These are phyloP conservation scores for Talaromyces thailandensis DNA, from an alignment of 495 filamentous ascomycete genomes.

Conservation along the genomic window DNA sequence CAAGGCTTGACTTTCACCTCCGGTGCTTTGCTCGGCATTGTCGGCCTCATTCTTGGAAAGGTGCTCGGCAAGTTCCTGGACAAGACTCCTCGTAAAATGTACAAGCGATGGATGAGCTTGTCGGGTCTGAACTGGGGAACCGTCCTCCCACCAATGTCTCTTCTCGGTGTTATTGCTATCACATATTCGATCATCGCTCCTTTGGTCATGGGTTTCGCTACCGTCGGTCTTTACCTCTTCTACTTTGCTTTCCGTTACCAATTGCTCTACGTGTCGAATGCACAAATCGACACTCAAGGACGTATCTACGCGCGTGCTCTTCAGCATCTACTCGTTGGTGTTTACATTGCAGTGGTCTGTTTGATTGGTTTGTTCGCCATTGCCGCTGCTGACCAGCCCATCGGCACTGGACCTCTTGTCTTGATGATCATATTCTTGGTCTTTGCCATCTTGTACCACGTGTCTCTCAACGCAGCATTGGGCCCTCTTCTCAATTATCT, in stretches of 20 bases:
- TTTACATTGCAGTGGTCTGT: conserved; percentile 78
- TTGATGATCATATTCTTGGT: conserved; percentile 77
- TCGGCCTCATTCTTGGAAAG: conserved; percentile 67
- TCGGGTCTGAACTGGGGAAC: conserved; percentile 75
- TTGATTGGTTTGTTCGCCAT: conserved; percentile 87
- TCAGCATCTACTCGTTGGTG: conserved; percentile 81
- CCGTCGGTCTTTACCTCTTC: conserved; percentile 75
- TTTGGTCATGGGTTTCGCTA: conserved; percentile 78
- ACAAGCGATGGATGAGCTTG: conserved; percentile 56
- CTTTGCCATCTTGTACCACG: conserved; percentile 74
- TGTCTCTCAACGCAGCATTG: conserved; percentile 70
- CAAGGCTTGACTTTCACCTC: conserved; percentile 83
- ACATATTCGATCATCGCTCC: conserved; percentile 89
- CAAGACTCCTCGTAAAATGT: conserved; percentile 68
- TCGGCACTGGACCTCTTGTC: conserved; percentile 62
- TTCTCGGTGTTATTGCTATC: conserved; percentile 78
- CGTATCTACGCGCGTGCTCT: conserved; percentile 80
- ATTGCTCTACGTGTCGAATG: conserved; percentile 81
- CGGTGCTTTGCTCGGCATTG: conserved; percentile 65
- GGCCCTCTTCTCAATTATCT: conserved; percentile 75
- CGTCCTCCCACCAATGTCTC: conserved; percentile 76
- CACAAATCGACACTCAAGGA: conserved; percentile 82
- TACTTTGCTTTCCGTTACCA: conserved; percentile 96
- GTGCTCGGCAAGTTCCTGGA: conserved; percentile 67
- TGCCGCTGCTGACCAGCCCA: conserved; percentile 45